phyloP scores from a whole-genome alignment of 2,329 filamentous ascomycete species.

The Phialemoniopsis sp. region DNA sequence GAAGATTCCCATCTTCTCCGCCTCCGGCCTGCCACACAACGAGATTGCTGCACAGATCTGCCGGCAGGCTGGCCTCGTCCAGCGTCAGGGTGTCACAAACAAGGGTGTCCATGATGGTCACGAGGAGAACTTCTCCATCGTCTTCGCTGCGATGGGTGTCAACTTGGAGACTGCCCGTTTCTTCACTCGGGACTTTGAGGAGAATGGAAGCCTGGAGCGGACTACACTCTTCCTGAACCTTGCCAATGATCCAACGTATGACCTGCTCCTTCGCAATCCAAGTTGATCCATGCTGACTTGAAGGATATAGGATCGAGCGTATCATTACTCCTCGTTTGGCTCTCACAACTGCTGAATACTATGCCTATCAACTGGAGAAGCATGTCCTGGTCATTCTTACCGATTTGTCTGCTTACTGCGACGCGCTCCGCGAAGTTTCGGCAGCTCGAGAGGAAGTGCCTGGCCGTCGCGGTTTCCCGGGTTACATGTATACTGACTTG shows the following conservation, averaged over 20 bases:
- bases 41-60: slow-evolving; percentile 99
- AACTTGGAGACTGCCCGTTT: slow-evolving; percentile 98
- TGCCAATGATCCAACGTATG: slow-evolving; percentile 96
- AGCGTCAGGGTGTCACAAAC: slow-evolving; percentile 71
- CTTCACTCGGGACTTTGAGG: slow-evolving; percentile 97
- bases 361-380: slow-evolving; percentile 99
- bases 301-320: slow-evolving; percentile 76
- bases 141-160: slow-evolving; percentile 99
- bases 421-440: slow-evolving; percentile 97
- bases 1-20: slow-evolving; percentile 99
- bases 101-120: slow-evolving; percentile 96
- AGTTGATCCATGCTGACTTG: slow-evolving; percentile 8
- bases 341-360: slow-evolving; percentile 98
- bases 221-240: slow-evolving; percentile 97
- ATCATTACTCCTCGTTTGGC: slow-evolving; percentile 99
- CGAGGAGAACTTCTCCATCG: slow-evolving; percentile 99
- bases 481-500: slow-evolving; percentile 99
- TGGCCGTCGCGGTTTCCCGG: slow-evolving; percentile 97
- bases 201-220: slow-evolving; percentile 98
- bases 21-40: slow-evolving; percentile 96
- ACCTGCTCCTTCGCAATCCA: slow-evolving; percentile 10
- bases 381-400: slow-evolving; percentile 98
- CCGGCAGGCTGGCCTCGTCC: slow-evolving; percentile 90
- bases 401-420: slow-evolving; percentile 96
- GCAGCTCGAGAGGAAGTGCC: slow-evolving; percentile 98